These are phyloP conservation scores for Tremellales sp. DNA, from an alignment of 1,284 basidiomycete genomes.

Conservation along the genomic window DNA sequence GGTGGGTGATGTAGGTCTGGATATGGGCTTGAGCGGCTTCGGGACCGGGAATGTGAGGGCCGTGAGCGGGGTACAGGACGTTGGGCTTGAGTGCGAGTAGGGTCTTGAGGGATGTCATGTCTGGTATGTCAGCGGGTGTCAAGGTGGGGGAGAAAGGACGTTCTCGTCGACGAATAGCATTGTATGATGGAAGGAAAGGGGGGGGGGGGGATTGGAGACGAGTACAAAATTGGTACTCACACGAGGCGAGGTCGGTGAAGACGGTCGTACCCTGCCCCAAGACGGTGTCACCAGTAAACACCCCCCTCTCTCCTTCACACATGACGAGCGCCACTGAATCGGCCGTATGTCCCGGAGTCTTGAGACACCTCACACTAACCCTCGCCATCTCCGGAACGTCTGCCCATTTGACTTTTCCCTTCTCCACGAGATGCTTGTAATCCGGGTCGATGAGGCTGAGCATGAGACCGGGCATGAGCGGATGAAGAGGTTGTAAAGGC, in stretches of 20 bases:
- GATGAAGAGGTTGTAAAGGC: slow-evolving; percentile 37
- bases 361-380: slow-evolving; percentile 60
- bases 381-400: slow-evolving; percentile 36
- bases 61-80: slow-evolving; percentile 81
- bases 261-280: slow-evolving; percentile 87
- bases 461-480: slow-evolving; percentile 39
- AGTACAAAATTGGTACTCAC: slow-evolving; percentile 50
- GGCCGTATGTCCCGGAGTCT: slow-evolving; percentile 85
- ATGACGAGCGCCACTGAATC: slow-evolving; percentile 77
- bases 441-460: slow-evolving; percentile 38
- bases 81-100: slow-evolving; percentile 38
- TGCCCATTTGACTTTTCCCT: slow-evolving; percentile 35
- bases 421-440: slow-evolving; percentile 30
- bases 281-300: slow-evolving; percentile 88
- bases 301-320: slow-evolving; percentile 56
- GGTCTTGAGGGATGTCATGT: slow-evolving; percentile 38
- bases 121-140: slow-evolving; percentile 18
- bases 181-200: background rate
- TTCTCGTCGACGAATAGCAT: background rate
- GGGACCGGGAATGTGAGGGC: slow-evolving; percentile 59
- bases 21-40: slow-evolving; percentile 52
- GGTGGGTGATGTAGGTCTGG: slow-evolving; percentile 71
- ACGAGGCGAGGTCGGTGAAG: slow-evolving; percentile 76
- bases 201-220: background rate
- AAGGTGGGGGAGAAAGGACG: background rate